Percentiles rank a stretch among this genome's conserved stretches.
phyloP scores from a whole-genome alignment of 495 filamentous ascomycete species.

The Neurospora sp. region DNA sequence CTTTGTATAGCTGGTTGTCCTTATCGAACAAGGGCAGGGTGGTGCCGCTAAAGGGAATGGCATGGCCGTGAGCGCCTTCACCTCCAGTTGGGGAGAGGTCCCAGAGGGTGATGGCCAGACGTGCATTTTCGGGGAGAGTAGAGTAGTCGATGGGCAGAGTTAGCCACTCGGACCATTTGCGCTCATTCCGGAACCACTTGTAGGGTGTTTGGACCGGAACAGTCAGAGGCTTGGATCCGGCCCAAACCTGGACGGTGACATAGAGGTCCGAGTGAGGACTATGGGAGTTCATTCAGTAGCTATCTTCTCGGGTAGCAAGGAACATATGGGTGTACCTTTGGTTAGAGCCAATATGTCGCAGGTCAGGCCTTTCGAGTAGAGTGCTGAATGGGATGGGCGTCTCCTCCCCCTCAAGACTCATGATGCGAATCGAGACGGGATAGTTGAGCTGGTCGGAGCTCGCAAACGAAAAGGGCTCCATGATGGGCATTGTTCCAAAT shows the following conservation, averaged over 20 bases:
- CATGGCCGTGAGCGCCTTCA: constrained; percentile 54
- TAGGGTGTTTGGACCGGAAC: constrained; percentile 88
- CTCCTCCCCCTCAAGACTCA: constrained; percentile 79
- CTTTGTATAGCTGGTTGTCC: constrained; percentile 80
- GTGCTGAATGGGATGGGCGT: constrained; percentile 68
- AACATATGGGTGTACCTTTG: constrained; percentile 32
- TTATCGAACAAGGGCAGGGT: constrained; percentile 84
- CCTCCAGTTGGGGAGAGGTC: constrained; percentile 74
- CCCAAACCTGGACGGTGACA: constrained; percentile 86
- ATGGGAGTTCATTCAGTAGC: constrained; percentile 1
- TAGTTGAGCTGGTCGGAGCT: constrained; percentile 70
- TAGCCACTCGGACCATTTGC: constrained; percentile 96
- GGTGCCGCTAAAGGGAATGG: constrained; percentile 87
- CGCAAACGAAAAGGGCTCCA: constrained; percentile 95
- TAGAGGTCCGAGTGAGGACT: constrained; percentile 77
- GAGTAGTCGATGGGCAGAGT: constrained; percentile 74
- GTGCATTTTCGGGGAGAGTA: constrained; percentile 64
- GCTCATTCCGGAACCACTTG: constrained; percentile 69
- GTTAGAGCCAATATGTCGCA: constrained; percentile 79
- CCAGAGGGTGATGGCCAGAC: constrained; percentile 91
- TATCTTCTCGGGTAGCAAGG: background rate
- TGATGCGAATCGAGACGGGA: constrained; percentile 75
- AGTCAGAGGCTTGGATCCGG: constrained; percentile 88
- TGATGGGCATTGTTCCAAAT: constrained; percentile 21
- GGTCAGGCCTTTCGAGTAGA: constrained; percentile 62